Evolutionary conservation across 306 rosid species (phyloP), one percentile per base, ranked within the genome.

Genomic region (Fragaria ananassa): DNA sequence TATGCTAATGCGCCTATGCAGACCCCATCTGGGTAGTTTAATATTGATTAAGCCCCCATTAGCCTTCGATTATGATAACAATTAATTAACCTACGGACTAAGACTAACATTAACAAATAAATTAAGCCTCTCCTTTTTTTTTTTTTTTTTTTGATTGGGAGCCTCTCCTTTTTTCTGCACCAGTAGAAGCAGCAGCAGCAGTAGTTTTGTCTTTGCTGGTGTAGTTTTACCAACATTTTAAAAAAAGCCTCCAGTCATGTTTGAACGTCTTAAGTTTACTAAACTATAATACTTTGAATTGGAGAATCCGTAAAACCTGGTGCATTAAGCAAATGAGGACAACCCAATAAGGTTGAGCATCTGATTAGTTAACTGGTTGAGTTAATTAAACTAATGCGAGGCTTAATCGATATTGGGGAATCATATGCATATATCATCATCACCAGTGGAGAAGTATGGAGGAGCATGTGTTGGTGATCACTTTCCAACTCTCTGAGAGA

Each of bases 221-320:
- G 76, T 78, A 78, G 74, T 67, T 71, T 70, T 75, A 58, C 69
- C 78, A 79, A 19, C 76, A 70, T 25, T 61, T 76, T 35, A 8
- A 53, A 8, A 53, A 73, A 51, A 37, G 50, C 70, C 39, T 49
- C 60, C 81, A 75, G 13, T 45, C 37, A 49, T 47, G 53, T 65
- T 79, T 71, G 34, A 79, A 86, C 85, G 72, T 75, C 82, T 70
- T 63, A 42, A 44, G 46, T 49, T 23, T 71, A 54, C 51, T 70
- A 83, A 85, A 78, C 50, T 47, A 58, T 34, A 70, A 27, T 79
- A 70, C 79, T 70, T 83, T 80, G 69, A 44, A 70, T 68, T 19
- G 71, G 84, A 21, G 78, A 80, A 83, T 77, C 83, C 85, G 63
- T 42, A 51, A 85, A 76, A 82, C 84, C 74, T 60, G 77, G 70